These are phyloP conservation scores for Solanum chacoense DNA, from an alignment of 305 asterid genomes.

Conservation along the genomic window DNA sequence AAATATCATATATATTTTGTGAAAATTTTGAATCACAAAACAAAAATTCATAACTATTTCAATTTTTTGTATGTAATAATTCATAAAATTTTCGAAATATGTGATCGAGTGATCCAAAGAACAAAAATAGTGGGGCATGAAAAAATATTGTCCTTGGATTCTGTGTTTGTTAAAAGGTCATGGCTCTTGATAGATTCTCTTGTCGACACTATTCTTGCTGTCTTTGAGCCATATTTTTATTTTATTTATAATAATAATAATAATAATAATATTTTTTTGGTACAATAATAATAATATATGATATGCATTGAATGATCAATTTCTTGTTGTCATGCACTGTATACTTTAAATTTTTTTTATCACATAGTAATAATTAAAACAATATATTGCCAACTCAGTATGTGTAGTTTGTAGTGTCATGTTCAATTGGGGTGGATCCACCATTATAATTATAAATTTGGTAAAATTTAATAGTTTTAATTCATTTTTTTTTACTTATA, in stretches of 20 bases:
- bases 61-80: background rate
- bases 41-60: background rate
- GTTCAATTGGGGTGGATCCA: background rate
- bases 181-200: background rate
- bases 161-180: background rate
- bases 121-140: background rate
- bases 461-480: background rate
- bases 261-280: background rate
- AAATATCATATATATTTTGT: too few species aligned
- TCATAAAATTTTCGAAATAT: background rate
- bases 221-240: background rate
- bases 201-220: background rate
- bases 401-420: background rate
- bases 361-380: background rate
- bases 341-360: background rate
- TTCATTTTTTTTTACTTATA: background rate
- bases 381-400: background rate
- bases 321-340: background rate
- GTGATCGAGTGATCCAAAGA: background rate
- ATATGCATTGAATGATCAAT: background rate
- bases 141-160: background rate
- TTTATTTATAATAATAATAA: background rate
- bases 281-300: background rate
- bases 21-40: background rate
- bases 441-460: background rate